Conservation (phyloP, 768 basidiomycete genomes). For the Rhodosporidiobolus odoratus region DNA sequence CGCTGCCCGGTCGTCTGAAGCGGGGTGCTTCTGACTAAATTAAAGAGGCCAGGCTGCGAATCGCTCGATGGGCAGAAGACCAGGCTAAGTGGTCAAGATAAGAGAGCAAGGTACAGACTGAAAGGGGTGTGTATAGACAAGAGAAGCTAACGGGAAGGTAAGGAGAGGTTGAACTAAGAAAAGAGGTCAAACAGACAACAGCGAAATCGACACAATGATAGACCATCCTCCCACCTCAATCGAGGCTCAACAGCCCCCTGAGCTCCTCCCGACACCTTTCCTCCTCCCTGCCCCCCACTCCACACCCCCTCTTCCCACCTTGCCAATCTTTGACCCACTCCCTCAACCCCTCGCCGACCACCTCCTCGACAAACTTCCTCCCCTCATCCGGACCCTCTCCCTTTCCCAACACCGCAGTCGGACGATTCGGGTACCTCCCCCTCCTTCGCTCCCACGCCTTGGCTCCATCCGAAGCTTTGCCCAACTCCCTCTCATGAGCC, state of each 20-base stretch:
- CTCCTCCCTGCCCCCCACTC: conserved; percentile 10
- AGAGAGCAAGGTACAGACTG: no score
- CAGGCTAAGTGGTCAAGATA: no score
- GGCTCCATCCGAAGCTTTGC: conserved; percentile 13
- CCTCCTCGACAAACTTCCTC: conserved; percentile 21
- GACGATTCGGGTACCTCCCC: conserved; percentile 31
- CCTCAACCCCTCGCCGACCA: conserved; percentile 27
- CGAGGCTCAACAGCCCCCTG: conserved; percentile 20
- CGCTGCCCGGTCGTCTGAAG: no score
- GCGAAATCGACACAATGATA: no score
- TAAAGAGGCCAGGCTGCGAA: no score
- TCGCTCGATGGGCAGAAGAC: no score
- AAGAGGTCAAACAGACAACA: no score
- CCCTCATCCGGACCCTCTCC: conserved; percentile 10
- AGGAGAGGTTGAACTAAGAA: no score
- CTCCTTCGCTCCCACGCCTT: conserved; percentile 26
- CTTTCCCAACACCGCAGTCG: conserved; percentile 30
- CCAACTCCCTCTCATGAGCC: conserved; percentile 17
- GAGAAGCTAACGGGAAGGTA: no score
- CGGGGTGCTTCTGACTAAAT: no score
- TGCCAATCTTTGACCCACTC: conserved; percentile 32
- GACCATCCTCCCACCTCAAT: no score
- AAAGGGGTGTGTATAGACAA: no score
- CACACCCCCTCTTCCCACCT: conserved; percentile 14
- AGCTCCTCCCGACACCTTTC: conserved; percentile 12